Evolutionary conservation across 441 rosid species (phyloP).

Genomic region (Pelargonium myrrhifolium): DNA sequence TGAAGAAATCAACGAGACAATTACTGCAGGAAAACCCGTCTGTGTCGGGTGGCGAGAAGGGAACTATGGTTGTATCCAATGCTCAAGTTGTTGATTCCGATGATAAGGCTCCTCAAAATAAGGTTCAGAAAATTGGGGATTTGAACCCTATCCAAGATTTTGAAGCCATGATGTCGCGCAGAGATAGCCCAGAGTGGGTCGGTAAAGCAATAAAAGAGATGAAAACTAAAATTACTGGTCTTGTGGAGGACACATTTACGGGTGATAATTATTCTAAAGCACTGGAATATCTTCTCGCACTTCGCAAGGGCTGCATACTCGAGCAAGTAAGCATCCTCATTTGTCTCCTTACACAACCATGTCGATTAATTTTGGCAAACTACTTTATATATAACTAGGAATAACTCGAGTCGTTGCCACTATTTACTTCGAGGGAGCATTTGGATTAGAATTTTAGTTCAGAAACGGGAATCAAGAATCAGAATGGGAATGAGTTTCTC

Average conservation of each 20-base stretch:
- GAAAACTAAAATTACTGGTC: slow-evolving; percentile 42
- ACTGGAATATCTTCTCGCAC: slow-evolving; percentile 52
- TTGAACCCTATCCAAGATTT: slow-evolving; percentile 70
- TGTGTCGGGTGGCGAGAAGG: slow-evolving; percentile 53
- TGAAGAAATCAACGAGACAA: slow-evolving; percentile 51
- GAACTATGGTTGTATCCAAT: slow-evolving; percentile 21
- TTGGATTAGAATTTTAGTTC: too few relatives aligned
- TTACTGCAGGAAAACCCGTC: slow-evolving; percentile 51
- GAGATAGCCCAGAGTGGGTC: slow-evolving; percentile 64
- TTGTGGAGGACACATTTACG: slow-evolving; percentile 33
- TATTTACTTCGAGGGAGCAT: too few relatives aligned
- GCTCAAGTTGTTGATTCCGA: slow-evolving; percentile 21
- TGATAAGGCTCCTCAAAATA: slow-evolving; percentile 24
- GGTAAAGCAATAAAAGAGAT: slow-evolving; percentile 56
- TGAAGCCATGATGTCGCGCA: slow-evolving; percentile 70
- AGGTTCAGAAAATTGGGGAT: slow-evolving; percentile 46
- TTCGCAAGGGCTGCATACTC: slow-evolving; percentile 77
- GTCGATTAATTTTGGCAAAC: neutral
- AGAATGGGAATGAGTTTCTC: too few relatives aligned
- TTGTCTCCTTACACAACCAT: neutral
- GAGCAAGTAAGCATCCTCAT: slow-evolving; percentile 53
- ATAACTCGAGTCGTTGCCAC: too few relatives aligned
- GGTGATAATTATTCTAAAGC: slow-evolving; percentile 39
- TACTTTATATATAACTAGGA: neutral
- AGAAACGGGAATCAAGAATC: too few relatives aligned